Base-by-base conservation (phyloP, 768 basidiomycete species). In the Harrya chromipes region DNA sequence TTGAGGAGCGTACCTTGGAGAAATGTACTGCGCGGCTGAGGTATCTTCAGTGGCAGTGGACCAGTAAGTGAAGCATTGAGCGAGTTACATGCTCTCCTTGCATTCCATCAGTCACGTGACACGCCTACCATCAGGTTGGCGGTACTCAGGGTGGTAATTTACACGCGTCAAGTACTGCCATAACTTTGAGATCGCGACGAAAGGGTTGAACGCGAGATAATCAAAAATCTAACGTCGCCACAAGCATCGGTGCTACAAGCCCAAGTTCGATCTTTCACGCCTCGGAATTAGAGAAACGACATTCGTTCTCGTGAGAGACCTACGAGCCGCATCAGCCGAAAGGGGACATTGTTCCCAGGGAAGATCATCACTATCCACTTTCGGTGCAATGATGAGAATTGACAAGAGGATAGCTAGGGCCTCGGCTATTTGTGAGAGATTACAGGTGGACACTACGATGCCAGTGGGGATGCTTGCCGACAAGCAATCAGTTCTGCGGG, bases 1-100 rank as follows among this genome's bases (percentile, higher is more conserved):
- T 23, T 16, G 44, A 44, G 38, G 43, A 41, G 37, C 13, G 44
- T 53, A 56, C 47, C 35, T 48, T 31, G 43, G 6, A 36, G 29
- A 43, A 49, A 37, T 37, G 43, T 52, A 9, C 31, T 14, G 43
- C 43, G 36, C 40, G 40, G 46, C 43, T 49, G 31, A 62, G 57
- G 55, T 64, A 54, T 66, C 55, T 54, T 39, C 49, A 55, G 54
- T 58, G 63, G 64, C 54, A 61, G 46, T 60, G 35, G 31, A 42
- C 33, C 20, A 41, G 49, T 33, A 7, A 31, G 31, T 31, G 9
- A 36, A 35, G 37, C 33, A 58, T 31, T 36, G 31, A 52, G 26
- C 46, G 26, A 19, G 24, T 26, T 58, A 23, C 43, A 55, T 31
- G 48, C 23, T n/a, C n/a, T 11, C n/a, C 33, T 29, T 21, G 20